phyloP scores from a whole-genome alignment of 78 protist species.

The Protostelium mycophagum region DNA sequence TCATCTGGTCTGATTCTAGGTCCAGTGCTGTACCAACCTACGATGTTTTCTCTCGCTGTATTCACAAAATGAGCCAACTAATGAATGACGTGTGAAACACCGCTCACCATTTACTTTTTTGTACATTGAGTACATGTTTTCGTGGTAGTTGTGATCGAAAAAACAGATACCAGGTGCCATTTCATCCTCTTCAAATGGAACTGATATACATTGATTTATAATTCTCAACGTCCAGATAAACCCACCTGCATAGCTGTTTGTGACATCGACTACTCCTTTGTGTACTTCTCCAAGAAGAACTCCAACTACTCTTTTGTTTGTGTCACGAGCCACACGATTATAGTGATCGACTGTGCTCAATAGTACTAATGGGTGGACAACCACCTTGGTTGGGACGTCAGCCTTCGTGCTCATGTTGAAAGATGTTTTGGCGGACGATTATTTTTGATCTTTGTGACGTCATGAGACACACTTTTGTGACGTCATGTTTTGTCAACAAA shows the following conservation, averaged over 20 bases:
- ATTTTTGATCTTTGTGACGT: no score
- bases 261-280: conserved; percentile 76
- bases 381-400: conserved; percentile 20
- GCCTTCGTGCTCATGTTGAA: neutral
- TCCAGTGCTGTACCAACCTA: conserved; percentile 98
- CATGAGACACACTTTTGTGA: no score
- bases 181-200: conserved; percentile 96
- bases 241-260: conserved; percentile 82
- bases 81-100: neutral
- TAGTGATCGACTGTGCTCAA: conserved; percentile 93
- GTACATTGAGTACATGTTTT: conserved; percentile 91
- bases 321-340: conserved; percentile 62
- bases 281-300: conserved; percentile 81
- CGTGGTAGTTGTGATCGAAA: conserved; percentile 90
- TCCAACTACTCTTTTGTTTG: conserved; percentile 89
- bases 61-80: neutral
- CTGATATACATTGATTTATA: conserved; percentile 6
- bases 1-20: conserved; percentile 90
- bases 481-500: no score
- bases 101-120: conserved; percentile 80
- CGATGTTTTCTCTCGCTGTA: conserved; percentile 83
- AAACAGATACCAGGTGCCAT: conserved; percentile 86
- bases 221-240: neutral
- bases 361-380: conserved; percentile 94
- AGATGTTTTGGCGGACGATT: no score